Evolutionary conservation across 1,284 basidiomycete species (phyloP).

Genomic region (Mycosarcoma mackinlayi): DNA sequence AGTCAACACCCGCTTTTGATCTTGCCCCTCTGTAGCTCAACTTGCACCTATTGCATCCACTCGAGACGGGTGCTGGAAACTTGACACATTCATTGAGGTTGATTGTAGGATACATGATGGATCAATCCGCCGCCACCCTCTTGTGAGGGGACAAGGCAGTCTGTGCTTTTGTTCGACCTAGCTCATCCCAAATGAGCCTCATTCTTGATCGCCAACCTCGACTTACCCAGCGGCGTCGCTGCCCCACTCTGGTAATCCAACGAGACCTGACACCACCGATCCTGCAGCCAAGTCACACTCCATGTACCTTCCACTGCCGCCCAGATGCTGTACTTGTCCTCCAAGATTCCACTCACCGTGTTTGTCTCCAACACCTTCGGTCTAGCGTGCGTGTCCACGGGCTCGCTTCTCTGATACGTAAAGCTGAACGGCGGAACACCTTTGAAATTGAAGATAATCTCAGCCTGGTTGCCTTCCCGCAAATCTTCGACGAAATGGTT

Average conservation of each 20-base stretch:
- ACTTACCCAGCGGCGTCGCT: constrained; percentile 47
- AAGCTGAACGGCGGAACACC: constrained; percentile 96
- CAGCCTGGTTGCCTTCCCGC: constrained; percentile 82
- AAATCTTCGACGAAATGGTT: constrained; percentile 83
- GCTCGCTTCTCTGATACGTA: constrained; percentile 69
- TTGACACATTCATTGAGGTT: neutral
- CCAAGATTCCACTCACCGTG: constrained; percentile 76
- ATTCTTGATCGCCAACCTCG: constrained; percentile 37
- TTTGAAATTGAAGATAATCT: constrained; percentile 86
- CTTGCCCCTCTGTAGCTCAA: too few relatives aligned
- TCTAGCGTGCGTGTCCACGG: constrained; percentile 60
- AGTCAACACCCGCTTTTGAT: too few relatives aligned
- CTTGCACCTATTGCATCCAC: too few relatives aligned
- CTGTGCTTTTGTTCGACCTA: neutral
- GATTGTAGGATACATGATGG: constrained; percentile 9
- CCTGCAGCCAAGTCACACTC: constrained; percentile 89
- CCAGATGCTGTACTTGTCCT: constrained; percentile 84
- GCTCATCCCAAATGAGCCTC: constrained; percentile 5
- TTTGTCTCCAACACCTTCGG: constrained; percentile 65
- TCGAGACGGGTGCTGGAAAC: too few relatives aligned
- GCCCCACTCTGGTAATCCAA: constrained; percentile 55
- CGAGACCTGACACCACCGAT: constrained; percentile 75
- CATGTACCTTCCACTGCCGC: constrained; percentile 85
- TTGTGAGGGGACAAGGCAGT: neutral
- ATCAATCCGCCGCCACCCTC: too few relatives aligned